Conservation (phyloP, 176 grass and related monocot genomes). For the Elymus sibiricus region DNA sequence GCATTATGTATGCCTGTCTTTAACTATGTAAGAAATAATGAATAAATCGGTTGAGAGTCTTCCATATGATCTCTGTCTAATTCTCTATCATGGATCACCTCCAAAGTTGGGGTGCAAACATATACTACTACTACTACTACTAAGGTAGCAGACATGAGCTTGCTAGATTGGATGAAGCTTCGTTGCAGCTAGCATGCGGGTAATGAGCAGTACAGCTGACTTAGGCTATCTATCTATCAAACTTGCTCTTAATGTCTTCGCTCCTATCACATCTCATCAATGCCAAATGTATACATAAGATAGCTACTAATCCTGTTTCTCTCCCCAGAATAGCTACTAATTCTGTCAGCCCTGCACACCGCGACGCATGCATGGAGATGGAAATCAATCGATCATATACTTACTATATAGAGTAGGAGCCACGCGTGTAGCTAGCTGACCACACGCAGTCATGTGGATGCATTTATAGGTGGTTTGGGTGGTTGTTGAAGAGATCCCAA, state of each 20-base stretch:
- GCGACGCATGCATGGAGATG: neutral
- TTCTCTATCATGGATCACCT: conserved; percentile 4
- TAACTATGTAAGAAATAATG: neutral
- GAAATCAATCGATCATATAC: neutral
- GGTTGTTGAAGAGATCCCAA: conserved; percentile 47
- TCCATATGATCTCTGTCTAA: neutral
- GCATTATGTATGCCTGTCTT: neutral
- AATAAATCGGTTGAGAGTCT: neutral
- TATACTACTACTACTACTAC: neutral
- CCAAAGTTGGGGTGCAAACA: neutral
- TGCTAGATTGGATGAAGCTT: neutral
- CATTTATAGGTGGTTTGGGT: neutral
- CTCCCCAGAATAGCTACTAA: neutral
- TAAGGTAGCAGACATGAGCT: neutral
- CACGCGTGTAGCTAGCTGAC: neutral
- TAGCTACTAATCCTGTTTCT: neutral
- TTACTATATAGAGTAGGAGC: neutral
- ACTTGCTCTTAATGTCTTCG: neutral
- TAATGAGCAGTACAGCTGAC: neutral
- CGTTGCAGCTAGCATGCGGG: neutral
- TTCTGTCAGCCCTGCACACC: neutral
- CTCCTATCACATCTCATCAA: neutral
- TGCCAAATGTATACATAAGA: neutral
- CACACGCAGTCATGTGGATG: neutral
- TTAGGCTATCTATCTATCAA: neutral